Base-by-base conservation (phyloP, 768 basidiomycete genomes). In the Chalciporus pseudorubinellus region DNA sequence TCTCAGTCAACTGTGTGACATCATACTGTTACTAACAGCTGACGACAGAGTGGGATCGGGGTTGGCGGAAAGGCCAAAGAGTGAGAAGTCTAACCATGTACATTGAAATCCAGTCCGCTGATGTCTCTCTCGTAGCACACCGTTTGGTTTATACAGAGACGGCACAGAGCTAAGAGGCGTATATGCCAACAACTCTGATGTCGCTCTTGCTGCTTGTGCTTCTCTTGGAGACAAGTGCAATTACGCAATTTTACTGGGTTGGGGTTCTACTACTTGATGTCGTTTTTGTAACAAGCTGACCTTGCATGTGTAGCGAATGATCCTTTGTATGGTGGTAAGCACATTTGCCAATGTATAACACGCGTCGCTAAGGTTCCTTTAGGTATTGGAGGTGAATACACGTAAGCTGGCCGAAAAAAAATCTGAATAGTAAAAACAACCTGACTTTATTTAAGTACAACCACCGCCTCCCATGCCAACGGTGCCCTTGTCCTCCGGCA, bases 311-410 rank as follows among this genome's bases (percentile, higher is more conserved):
- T 39, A 89, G 87, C 82, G 16, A 89, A 92, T 56, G 88, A 90
- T 66, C 85, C 89, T 7, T 66, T 83, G 6, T 90, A 90, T 54
- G 89, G 89, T 51, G 89, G 88, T 85, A 63, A 44, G 77, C 33
- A 14, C 18, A 11, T 40, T 22, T 21, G 39, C 21, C 33, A 18
- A 13, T 39, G 18, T 10, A n/a, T 19, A 11, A n/a, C 14, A 39
- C 13, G 34, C 16, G 16, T 36, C n/a, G 34, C n/a, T 36, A n/a
- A 36, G 1, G 16, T 16, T 16, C 19, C 29, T 7, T 40, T 52
- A 89, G 87, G 89, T 5, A 70, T 90, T 33, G 88, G 89, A 3
- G 89, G 89, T 14, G 78, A 82, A 56, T 89, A 88, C 65, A 88
- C 85, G 89, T 87, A 70, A 63, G 85, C 67, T 4, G 28, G 40